Evolutionary conservation across 2,329 filamentous ascomycete genomes (phyloP).

Genomic region (Aspergillus tanneri): DNA sequence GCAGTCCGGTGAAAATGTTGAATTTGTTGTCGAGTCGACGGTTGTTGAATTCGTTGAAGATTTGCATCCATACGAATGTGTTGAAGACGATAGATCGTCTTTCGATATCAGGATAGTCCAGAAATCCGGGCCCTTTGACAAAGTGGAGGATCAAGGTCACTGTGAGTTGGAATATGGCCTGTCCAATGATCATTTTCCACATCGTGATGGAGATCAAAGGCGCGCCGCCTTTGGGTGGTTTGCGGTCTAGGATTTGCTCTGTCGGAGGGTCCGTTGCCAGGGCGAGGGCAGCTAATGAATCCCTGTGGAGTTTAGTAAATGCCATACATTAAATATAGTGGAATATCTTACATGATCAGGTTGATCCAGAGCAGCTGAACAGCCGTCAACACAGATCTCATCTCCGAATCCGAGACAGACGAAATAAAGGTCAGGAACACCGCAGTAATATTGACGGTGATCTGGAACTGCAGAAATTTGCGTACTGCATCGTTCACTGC

Average conservation of each 20-base stretch:
- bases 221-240: constrained; percentile 65
- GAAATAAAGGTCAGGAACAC: constrained; percentile 82
- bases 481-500: constrained; percentile 65
- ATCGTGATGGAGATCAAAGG: constrained; percentile 79
- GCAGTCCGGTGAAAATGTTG: constrained; percentile 86
- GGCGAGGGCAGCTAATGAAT: constrained; percentile 11
- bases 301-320: constrained; percentile 10
- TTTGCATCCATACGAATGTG: constrained; percentile 98
- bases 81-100: constrained; percentile 88
- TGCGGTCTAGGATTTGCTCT: constrained; percentile 71
- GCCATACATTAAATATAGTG: constrained; percentile 61
- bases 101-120: constrained; percentile 51
- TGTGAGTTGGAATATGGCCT: constrained; percentile 79
- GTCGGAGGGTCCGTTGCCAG: constrained; percentile 77
- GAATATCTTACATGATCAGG: constrained; percentile 90
- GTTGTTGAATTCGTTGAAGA: constrained; percentile 96
- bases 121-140: constrained; percentile 55
- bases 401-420: constrained; percentile 67
- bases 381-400: constrained; percentile 70
- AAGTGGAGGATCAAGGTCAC: constrained; percentile 79
- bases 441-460: constrained; percentile 84
- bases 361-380: constrained; percentile 93
- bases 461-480: constrained; percentile 59
- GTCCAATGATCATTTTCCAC: constrained; percentile 98
- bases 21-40: constrained; percentile 87